Percentiles rank a stretch among this genome's conserved stretches.
Conservation (phyloP, 108 stramenopile species). For the Cyclostephanos tholiformis region DNA sequence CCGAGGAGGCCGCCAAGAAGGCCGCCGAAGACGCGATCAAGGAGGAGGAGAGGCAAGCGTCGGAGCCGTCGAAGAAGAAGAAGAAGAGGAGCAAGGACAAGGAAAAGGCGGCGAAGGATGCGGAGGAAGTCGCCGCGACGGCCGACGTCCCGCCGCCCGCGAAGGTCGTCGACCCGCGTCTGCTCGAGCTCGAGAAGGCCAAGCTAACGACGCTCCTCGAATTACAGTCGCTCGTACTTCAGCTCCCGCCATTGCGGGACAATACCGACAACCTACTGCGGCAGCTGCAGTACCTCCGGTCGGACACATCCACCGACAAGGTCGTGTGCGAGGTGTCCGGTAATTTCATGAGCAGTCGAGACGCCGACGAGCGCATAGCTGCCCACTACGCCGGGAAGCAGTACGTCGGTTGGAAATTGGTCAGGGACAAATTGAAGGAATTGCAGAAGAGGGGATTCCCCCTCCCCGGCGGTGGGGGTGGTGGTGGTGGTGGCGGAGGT, state of each 20-base stretch:
- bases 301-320: conserved; percentile 84
- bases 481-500: conserved; percentile 7
- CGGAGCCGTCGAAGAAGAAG: conserved; percentile 25
- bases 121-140: conserved; percentile 15
- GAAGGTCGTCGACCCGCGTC: conserved; percentile 21
- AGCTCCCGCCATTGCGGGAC: conserved; percentile 67
- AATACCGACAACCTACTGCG: conserved; percentile 60
- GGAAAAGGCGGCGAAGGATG: conserved; percentile 28
- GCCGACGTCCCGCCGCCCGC: conserved; percentile 12
- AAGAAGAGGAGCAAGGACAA: conserved; percentile 47
- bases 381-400: conserved; percentile 94
- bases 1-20: conserved; percentile 18
- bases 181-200: conserved; percentile 60
- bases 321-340: conserved; percentile 90
- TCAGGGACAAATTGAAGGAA: conserved; percentile 85
- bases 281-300: conserved; percentile 76
- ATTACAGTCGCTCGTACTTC: conserved; percentile 44
- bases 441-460: conserved; percentile 60
- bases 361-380: conserved; percentile 92
- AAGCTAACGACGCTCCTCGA: conserved; percentile 39
- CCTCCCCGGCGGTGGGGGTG: conserved; percentile 40
- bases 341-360: conserved; percentile 88
- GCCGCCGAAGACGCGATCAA: conserved; percentile 29
- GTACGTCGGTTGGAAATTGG: conserved; percentile 91
- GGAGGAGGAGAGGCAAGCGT: conserved; percentile 26